Conservation (phyloP, 2,329 filamentous ascomycete species). For the Didymella keratinophila region DNA sequence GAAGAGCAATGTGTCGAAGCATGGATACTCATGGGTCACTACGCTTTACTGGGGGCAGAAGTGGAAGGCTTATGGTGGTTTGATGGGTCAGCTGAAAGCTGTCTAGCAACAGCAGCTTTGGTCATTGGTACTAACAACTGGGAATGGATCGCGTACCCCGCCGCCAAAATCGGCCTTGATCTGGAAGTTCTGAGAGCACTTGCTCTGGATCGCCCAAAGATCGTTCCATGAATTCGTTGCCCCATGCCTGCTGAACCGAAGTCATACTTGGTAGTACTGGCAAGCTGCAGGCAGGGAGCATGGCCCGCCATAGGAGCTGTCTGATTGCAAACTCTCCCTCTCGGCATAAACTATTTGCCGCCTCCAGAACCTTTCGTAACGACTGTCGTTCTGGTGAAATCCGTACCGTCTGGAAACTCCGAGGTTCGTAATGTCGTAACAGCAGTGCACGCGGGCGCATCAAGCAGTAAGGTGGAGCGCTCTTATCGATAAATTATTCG, state of each 20-base stretch:
- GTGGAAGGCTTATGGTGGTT: conserved; percentile 33
- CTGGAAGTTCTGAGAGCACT: conserved; percentile 23
- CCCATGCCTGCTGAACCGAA: neutral
- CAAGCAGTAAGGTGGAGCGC: neutral
- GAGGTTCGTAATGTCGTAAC: neutral
- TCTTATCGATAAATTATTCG: neutral
- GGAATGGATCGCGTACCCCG: conserved; percentile 39
- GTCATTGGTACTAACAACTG: conserved; percentile 34
- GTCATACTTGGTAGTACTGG: too few relatives aligned
- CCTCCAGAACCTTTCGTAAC: neutral
- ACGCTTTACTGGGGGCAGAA: conserved; percentile 32
- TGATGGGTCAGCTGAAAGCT: conserved; percentile 27
- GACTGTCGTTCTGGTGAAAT: neutral
- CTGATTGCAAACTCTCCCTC: neutral
- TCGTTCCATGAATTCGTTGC: neutral
- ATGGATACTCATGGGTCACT: conserved; percentile 42
- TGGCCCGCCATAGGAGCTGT: neutral
- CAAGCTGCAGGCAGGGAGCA: neutral
- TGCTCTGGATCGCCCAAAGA: neutral
- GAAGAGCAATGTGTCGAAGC: conserved; percentile 34
- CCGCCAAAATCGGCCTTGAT: conserved; percentile 26
- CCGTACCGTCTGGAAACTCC: neutral
- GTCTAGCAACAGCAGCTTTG: conserved; percentile 34
- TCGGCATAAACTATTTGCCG: neutral
- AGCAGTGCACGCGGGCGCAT: neutral